These are phyloP conservation scores for Crithidia thermophila DNA, from an alignment of 208 protist species.

Conservation along the genomic window DNA sequence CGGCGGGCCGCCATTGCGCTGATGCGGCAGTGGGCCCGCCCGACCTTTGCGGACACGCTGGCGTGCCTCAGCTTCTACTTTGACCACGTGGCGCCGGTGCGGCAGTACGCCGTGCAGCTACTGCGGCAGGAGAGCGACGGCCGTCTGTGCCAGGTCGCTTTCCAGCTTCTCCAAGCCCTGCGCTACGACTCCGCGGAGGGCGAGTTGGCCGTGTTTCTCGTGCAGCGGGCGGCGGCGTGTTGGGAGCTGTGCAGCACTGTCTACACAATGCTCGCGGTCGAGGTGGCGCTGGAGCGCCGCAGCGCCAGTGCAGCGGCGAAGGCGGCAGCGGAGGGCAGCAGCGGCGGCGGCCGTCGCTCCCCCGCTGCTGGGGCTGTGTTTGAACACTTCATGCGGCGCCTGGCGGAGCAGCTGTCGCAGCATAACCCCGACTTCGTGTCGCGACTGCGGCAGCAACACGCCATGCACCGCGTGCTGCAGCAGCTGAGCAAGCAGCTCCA, in stretches of 20 bases:
- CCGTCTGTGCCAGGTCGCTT: slow-evolving; percentile 44
- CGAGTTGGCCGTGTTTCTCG: slow-evolving; percentile 55
- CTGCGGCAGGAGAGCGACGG: slow-evolving; percentile 54
- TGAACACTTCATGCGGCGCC: slow-evolving; percentile 33
- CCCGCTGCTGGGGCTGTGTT: slow-evolving; percentile 8
- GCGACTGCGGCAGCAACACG: slow-evolving; percentile 57
- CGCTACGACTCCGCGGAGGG: slow-evolving; percentile 67
- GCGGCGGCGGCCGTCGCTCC: not conserved
- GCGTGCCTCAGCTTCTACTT: slow-evolving; percentile 83
- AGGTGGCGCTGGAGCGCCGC: slow-evolving; percentile 42
- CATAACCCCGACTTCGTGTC: slow-evolving; percentile 46
- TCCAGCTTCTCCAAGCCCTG: slow-evolving; percentile 83
- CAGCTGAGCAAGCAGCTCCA: slow-evolving; percentile 37
- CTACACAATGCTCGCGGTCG: slow-evolving; percentile 67
- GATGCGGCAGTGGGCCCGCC: slow-evolving; percentile 61
- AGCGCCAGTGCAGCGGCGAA: not conserved
- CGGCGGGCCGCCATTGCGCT: slow-evolving; percentile 70
- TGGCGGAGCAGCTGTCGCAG: slow-evolving; percentile 37
- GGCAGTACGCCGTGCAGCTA: slow-evolving; percentile 68
- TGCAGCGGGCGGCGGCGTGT: slow-evolving; percentile 49
- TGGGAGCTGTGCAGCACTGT: slow-evolving; percentile 87
- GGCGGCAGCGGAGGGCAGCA: slow-evolving; percentile 15
- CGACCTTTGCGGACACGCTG: slow-evolving; percentile 69
- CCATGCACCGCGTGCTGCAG: slow-evolving; percentile 46
- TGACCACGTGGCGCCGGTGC: slow-evolving; percentile 48